These are phyloP conservation scores for Phytopythium montanum DNA, from an alignment of 352 stramenopile genomes.

Conservation along the genomic window DNA sequence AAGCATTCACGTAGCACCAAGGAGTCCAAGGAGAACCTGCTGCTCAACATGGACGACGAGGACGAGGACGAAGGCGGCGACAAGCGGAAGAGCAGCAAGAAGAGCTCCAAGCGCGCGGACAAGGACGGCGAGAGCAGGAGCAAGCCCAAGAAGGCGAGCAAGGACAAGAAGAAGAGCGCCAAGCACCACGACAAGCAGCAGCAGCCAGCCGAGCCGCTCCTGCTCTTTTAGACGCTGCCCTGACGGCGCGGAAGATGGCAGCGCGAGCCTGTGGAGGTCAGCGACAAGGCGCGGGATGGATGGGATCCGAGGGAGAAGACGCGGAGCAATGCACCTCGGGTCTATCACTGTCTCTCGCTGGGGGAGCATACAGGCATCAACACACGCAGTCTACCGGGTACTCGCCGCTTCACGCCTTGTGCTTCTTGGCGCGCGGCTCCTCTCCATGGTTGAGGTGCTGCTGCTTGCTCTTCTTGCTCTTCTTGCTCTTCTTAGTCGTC, in stretches of 20 bases:
- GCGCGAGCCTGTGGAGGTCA: not conserved
- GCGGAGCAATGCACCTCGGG: not conserved
- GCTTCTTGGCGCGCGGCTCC: slow-evolving; percentile 13
- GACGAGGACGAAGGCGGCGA: slow-evolving; percentile 21
- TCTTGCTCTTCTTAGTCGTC: slow-evolving; percentile 50
- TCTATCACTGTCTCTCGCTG: slow-evolving; percentile 2
- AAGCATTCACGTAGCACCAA: slow-evolving; percentile 5
- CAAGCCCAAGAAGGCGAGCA: slow-evolving; percentile 28
- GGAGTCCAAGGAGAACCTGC: slow-evolving; percentile 49
- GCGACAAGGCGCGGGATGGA: not conserved
- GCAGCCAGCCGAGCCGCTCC: slow-evolving; percentile 56
- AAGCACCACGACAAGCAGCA: slow-evolving; percentile 41
- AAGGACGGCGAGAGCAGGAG: slow-evolving; percentile 29
- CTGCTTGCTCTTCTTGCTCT: slow-evolving; percentile 51
- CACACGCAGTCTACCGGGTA: not conserved
- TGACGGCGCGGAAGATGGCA: not conserved
- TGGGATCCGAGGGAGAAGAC: not conserved
- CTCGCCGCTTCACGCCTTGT: not conserved
- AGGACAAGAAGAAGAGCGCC: slow-evolving; percentile 35
- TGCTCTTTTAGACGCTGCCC: slow-evolving; percentile 67
- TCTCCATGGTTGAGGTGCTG: slow-evolving; percentile 13
- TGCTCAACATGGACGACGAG: slow-evolving; percentile 40
- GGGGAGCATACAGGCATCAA: slow-evolving; percentile 7
- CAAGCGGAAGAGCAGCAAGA: slow-evolving; percentile 50
- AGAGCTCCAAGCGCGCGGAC: slow-evolving; percentile 29